Conservation (phyloP, 2,329 filamentous ascomycete genomes). For the Pezicula neosporulosa region DNA sequence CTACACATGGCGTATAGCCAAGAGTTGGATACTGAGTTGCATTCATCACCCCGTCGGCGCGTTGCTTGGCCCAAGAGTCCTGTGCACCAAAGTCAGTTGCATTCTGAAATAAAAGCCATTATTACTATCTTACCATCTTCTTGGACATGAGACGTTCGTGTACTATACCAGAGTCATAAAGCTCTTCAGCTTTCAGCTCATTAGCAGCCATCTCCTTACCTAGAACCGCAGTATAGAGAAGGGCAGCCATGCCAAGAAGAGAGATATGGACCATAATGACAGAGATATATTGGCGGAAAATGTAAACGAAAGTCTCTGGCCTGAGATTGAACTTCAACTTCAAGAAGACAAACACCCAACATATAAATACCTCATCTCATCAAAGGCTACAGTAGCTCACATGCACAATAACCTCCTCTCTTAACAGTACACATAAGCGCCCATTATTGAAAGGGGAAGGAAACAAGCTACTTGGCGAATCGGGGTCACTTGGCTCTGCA, state of each 20-base stretch:
- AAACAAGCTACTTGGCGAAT: neutral
- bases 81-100: conserved; percentile 24
- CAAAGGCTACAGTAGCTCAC: too few relatives aligned
- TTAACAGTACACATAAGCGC: neutral
- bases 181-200: conserved; percentile 1
- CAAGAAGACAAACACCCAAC: neutral
- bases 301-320: neutral
- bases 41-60: conserved; percentile 30
- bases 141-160: conserved; percentile 3
- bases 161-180: conserved; percentile 5
- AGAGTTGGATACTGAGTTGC: conserved; percentile 34
- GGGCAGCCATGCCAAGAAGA: neutral
- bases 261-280: conserved; percentile 4
- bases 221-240: neutral
- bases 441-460: neutral
- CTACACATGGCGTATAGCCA: conserved; percentile 35
- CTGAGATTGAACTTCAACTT: neutral
- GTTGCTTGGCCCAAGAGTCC: conserved; percentile 25
- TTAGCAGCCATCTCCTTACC: conserved; percentile 3
- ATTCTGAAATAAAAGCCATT: neutral
- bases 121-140: neutral
- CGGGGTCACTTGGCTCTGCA: too few relatives aligned
- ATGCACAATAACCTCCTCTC: neutral
- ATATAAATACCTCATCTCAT: too few relatives aligned
- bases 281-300: neutral